These are phyloP conservation scores for Fusarium cicatricum DNA, from an alignment of 2,329 filamentous ascomycete genomes.

Conservation along the genomic window DNA sequence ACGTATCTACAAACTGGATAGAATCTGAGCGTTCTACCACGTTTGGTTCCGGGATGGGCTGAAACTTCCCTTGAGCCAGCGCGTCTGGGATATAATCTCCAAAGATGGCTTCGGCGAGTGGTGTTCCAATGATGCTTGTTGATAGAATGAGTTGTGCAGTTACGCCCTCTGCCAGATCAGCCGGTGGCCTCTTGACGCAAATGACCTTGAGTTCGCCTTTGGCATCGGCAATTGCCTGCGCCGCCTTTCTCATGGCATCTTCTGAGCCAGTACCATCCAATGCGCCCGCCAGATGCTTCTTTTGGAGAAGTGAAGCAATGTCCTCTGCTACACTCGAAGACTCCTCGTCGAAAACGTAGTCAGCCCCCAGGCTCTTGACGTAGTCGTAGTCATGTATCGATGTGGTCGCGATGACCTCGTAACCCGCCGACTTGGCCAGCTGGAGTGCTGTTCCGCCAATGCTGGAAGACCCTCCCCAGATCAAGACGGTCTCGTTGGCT, in stretches of 20 bases:
- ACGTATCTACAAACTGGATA: slow-evolving; percentile 4
- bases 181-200: slow-evolving; percentile 9
- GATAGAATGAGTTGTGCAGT: slow-evolving; percentile 13
- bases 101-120: slow-evolving; percentile 24
- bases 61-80: slow-evolving; percentile 16
- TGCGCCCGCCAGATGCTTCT: slow-evolving; percentile 12
- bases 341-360: slow-evolving; percentile 55
- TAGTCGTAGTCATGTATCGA: slow-evolving; percentile 54
- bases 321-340: slow-evolving; percentile 32
- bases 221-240: slow-evolving; percentile 12
- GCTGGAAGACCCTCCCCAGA: slow-evolving; percentile 60
- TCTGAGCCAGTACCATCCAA: slow-evolving; percentile 21
- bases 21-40: slow-evolving; percentile 15
- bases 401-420: slow-evolving; percentile 54
- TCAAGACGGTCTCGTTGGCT: slow-evolving; percentile 11
- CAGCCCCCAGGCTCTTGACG: slow-evolving; percentile 54
- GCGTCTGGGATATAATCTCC: slow-evolving; percentile 21
- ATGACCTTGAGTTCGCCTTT: slow-evolving; percentile 21
- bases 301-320: slow-evolving; percentile 10
- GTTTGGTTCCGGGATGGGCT: slow-evolving; percentile 15
- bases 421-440: slow-evolving; percentile 53
- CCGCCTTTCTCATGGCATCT: not conserved
- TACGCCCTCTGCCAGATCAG: not conserved
- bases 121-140: slow-evolving; percentile 13
- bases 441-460: slow-evolving; percentile 58